Evolutionary conservation across 176 grass and related monocot genomes (phyloP).

Genomic region (Carex cristatella): DNA sequence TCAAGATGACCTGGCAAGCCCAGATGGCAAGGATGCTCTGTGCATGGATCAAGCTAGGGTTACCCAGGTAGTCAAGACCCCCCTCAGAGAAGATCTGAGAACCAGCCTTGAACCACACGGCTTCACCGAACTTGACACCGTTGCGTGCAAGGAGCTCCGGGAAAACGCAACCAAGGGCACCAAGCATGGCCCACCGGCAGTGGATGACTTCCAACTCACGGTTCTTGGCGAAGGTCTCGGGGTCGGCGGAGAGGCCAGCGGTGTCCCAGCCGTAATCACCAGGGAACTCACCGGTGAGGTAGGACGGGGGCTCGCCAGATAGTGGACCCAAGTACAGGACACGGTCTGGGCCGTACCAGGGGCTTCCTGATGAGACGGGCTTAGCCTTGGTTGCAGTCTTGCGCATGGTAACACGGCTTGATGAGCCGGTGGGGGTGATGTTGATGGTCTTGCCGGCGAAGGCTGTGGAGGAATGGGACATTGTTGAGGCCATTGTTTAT

Average conservation of each 20-base stretch:
- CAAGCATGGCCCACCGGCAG: constrained; percentile 82
- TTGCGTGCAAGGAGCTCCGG: constrained; percentile 81
- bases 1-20: constrained; percentile 74
- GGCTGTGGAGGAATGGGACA: constrained; percentile 53
- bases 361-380: constrained; percentile 39
- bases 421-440: constrained; percentile 20
- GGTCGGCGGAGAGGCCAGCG: constrained; percentile 57
- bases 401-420: constrained; percentile 57
- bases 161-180: constrained; percentile 82
- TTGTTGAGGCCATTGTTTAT: constrained; percentile 39
- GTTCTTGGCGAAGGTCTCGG: constrained; percentile 94
- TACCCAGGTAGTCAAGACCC: constrained; percentile 84
- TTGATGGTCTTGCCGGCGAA: constrained; percentile 45
- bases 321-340: constrained; percentile 77
- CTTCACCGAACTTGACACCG: constrained; percentile 81
- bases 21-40: constrained; percentile 94
- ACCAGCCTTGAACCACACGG: constrained; percentile 89
- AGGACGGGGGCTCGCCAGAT: constrained; percentile 69
- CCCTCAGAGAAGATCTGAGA: constrained; percentile 90
- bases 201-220: constrained; percentile 83
- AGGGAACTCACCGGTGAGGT: constrained; percentile 82
- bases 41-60: constrained; percentile 75
- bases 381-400: constrained; percentile 40
- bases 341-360: constrained; percentile 80
- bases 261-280: constrained; percentile 97